Evolutionary conservation across 148 eudicot genomes (phyloP).

Genomic region (Chenopodium quinoa): DNA sequence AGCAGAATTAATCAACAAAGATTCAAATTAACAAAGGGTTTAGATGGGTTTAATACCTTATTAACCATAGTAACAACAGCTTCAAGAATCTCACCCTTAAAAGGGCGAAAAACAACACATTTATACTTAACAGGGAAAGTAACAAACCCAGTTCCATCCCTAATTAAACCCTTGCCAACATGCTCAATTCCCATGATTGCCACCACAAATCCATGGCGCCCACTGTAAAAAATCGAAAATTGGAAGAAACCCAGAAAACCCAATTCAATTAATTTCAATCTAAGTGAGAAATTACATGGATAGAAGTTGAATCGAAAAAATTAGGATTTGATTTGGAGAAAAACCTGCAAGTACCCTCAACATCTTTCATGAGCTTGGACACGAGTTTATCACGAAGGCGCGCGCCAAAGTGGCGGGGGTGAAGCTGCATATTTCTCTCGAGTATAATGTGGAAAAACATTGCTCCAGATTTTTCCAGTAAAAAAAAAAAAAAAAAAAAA

Average conservation of each 20-base stretch:
- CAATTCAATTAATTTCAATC: background rate
- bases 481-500: no score
- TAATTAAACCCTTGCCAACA: constrained; percentile 85
- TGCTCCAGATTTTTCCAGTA: no score
- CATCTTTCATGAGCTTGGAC: constrained; percentile 85
- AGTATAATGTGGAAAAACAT: constrained; percentile 92
- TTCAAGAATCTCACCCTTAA: constrained; percentile 89
- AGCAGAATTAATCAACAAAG: background rate
- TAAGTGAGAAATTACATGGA: background rate
- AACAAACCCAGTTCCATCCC: constrained; percentile 94
- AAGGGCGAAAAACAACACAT: constrained; percentile 94
- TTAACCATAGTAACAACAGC: constrained; percentile 98
- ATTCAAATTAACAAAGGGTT: background rate
- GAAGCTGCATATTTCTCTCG: constrained; percentile 91
- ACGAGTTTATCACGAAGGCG: constrained; percentile 85
- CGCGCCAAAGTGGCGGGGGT: constrained; percentile 90
- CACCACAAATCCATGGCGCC: constrained; percentile 90
- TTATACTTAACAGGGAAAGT: constrained; percentile 89
- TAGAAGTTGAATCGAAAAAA: background rate
- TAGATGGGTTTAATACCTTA: constrained; percentile 45
- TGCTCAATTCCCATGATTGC: constrained; percentile 84
- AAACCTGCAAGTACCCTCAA: constrained; percentile 97
- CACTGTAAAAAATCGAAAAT: constrained; percentile 39
- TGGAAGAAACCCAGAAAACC: constrained; percentile 17
- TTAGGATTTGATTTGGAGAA: background rate